Base-by-base conservation (phyloP, 2,329 filamentous ascomycete species). In the Ceratocystis cacaofunesta region DNA sequence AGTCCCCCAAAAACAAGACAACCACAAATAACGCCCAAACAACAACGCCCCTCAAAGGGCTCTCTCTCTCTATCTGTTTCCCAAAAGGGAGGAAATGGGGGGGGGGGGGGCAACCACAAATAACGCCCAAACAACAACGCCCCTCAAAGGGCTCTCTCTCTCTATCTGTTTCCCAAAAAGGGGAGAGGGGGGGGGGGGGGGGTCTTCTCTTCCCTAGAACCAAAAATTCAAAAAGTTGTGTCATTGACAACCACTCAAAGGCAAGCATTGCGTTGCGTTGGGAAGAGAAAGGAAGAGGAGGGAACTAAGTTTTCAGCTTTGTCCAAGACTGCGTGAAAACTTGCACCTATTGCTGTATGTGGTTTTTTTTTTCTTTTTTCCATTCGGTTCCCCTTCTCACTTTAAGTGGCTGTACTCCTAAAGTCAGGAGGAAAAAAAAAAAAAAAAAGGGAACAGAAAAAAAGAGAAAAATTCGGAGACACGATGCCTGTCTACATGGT, bases 391-490 rank as follows among this genome's bases (percentile, higher is more conserved):
- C 32, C 32, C 32, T 28, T 36, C 32, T 36, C 32, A 36, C 32
- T 36, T 36, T 36, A 36, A 36, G 32, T 10, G 32, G 7, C 32
- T 10, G 2, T 36, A 36, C 32, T 36, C 32, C 32, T 36, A 36
- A 36, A 36, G 32, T 10, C 32, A 36, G 8, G 32, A 36, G 32
- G 32, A 36, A 55, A 25, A 12, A 58, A 19, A 64, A 58, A 22
- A 22, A 64, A 44, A 52, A 7, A 58, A 36, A 22, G 57, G 44
- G 22, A 19, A 28, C 22, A 28, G 19, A 57, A 61, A 65, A 15
- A 41, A 25, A 62, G 50, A 62, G 44, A 62, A 19, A 55, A 61
- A 60, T 10, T 48, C 17, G 44, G 52, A 58, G 52, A 58, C 52
- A 58, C 28, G 15, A 32, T 58, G 52, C 52, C 52, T 58, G 52